These are phyloP conservation scores for Solioccasus polychromus DNA, from an alignment of 768 basidiomycete genomes.

Conservation along the genomic window DNA sequence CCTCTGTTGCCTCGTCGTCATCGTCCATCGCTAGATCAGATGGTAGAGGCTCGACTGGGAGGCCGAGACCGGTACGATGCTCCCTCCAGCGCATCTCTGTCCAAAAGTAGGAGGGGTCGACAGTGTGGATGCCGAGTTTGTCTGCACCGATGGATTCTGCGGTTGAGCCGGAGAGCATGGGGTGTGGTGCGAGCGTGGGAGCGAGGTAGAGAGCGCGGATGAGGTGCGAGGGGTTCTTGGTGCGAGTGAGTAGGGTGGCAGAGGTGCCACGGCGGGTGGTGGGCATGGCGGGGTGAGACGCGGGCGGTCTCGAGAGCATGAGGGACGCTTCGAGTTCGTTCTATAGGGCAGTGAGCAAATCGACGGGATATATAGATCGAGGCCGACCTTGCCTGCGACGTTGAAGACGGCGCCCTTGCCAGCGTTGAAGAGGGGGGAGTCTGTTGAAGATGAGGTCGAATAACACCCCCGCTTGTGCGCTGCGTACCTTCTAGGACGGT, in stretches of 20 bases:
- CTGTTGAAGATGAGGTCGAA: slow-evolving; percentile 44
- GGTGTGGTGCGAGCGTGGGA: slow-evolving; percentile 60
- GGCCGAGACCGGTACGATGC: slow-evolving; percentile 72
- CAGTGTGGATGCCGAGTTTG: slow-evolving; percentile 50
- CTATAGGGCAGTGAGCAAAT: slow-evolving; percentile 34
- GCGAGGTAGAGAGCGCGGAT: slow-evolving; percentile 68
- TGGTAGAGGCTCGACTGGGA: slow-evolving; percentile 1
- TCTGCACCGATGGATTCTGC: slow-evolving; percentile 60
- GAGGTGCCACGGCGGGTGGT: slow-evolving; percentile 59
- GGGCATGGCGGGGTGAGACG: slow-evolving; percentile 58
- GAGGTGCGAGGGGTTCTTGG: slow-evolving; percentile 72
- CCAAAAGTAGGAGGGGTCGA: slow-evolving; percentile 77
- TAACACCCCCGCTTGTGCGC: no score
- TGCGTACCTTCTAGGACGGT: slow-evolving; percentile 71
- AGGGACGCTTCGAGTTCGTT: slow-evolving; percentile 81
- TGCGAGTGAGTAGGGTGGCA: slow-evolving; percentile 61
- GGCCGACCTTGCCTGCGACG: slow-evolving; percentile 65
- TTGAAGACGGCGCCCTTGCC: slow-evolving; percentile 86
- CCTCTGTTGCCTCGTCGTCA: slow-evolving; percentile 19
- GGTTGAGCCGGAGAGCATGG: slow-evolving; percentile 64
- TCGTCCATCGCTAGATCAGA: no score
- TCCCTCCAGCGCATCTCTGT: slow-evolving; percentile 74
- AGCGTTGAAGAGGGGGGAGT: slow-evolving; percentile 75
- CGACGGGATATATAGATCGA: background rate
- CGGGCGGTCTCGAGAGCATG: slow-evolving; percentile 78